Evolutionary conservation across 2,329 filamentous ascomycete genomes (phyloP).

Genomic region (Exophiala bonariae): DNA sequence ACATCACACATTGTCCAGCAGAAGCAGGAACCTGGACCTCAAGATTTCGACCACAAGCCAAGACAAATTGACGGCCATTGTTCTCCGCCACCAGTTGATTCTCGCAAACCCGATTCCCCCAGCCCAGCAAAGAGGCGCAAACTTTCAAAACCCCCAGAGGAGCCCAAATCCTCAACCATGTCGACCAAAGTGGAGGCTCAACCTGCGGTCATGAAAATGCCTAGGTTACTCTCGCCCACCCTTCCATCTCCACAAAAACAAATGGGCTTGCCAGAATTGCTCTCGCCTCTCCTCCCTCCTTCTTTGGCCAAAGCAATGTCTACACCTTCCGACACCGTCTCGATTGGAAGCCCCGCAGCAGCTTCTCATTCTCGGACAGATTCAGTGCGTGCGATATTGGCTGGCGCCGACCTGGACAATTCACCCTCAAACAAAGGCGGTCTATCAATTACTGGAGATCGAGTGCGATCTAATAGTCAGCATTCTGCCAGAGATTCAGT

Average conservation of each 20-base stretch:
- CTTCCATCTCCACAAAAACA: slow-evolving; percentile 24
- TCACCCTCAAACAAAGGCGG: slow-evolving; percentile 8
- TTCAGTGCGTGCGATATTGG: slow-evolving; percentile 24
- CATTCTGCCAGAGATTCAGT: slow-evolving; percentile 21
- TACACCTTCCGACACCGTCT: slow-evolving; percentile 8
- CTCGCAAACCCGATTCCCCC: slow-evolving; percentile 22
- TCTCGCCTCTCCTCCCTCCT: slow-evolving; percentile 26
- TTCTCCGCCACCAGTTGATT: background rate
- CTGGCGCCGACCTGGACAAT: slow-evolving; percentile 17
- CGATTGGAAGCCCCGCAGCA: slow-evolving; percentile 17
- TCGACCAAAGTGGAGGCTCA: slow-evolving; percentile 7
- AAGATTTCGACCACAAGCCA: background rate
- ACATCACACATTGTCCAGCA: background rate
- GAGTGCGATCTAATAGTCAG: slow-evolving; percentile 26
- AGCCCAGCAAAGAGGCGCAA: slow-evolving; percentile 41
- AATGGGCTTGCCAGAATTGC: slow-evolving; percentile 22
- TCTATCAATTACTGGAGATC: slow-evolving; percentile 8
- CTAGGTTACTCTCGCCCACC: slow-evolving; percentile 23
- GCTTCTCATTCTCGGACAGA: slow-evolving; percentile 19
- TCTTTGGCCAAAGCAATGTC: slow-evolving; percentile 23
- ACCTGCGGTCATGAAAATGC: slow-evolving; percentile 19
- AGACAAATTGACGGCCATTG: slow-evolving; percentile 9
- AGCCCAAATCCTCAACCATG: slow-evolving; percentile 1
- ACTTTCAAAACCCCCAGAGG: slow-evolving; percentile 33
- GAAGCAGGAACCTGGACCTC: background rate